Evolutionary conservation across 768 basidiomycete species (phyloP).

Genomic region (Dioszegia hungarica): DNA sequence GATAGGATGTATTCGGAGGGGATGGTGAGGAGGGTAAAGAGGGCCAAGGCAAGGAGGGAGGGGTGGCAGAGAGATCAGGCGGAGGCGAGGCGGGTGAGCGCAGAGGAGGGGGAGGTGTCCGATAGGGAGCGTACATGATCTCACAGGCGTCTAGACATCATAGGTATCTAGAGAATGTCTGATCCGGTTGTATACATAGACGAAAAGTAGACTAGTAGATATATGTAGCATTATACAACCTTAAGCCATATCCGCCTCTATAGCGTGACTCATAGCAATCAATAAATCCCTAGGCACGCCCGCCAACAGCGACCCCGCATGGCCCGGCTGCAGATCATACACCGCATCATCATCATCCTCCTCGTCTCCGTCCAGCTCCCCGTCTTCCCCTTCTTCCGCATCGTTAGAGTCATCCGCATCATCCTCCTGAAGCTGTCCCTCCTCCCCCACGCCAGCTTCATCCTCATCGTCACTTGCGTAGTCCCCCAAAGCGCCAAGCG

Average conservation of each 20-base stretch:
- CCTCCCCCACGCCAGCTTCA: background rate
- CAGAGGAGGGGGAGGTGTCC: background rate
- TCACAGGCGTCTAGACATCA: no score
- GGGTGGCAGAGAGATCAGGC: conserved; percentile 8
- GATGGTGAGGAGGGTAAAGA: conserved; percentile 11
- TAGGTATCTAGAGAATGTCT: no score
- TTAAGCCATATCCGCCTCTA: conserved; percentile 1
- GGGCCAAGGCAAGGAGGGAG: conserved; percentile 13
- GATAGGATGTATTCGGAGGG: conserved; percentile 10
- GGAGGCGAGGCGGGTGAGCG: background rate
- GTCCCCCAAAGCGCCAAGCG: conserved; percentile 27
- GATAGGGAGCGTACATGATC: no score
- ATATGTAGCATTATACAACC: no score
- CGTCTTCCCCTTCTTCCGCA: conserved; percentile 4
- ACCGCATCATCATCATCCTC: background rate
- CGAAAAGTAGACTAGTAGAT: no score
- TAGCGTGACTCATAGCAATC: conserved; percentile 3
- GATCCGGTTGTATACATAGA: no score
- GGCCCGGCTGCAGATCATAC: background rate
- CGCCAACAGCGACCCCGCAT: background rate
- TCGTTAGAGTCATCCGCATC: no score
- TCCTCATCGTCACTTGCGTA: conserved; percentile 30
- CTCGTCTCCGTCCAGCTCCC: background rate
- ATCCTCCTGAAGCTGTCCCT: background rate
- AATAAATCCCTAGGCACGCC: background rate